Conservation (phyloP, 768 basidiomycete species). For the Trametes coccinea region DNA sequence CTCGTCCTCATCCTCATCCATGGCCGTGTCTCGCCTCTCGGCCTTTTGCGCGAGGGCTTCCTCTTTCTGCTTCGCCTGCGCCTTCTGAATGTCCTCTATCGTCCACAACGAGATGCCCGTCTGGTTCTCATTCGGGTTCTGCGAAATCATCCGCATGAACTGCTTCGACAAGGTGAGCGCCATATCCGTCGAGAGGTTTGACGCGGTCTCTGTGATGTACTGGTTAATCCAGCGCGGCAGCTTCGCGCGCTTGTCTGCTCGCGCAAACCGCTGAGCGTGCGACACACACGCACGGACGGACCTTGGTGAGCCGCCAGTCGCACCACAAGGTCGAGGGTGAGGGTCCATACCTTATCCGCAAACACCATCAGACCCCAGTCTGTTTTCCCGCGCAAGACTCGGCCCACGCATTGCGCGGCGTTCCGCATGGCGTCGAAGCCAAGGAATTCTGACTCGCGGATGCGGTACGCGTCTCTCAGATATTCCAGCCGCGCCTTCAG, state of each 20-base stretch:
- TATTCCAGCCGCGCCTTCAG: constrained; percentile 97
- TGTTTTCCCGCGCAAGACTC: constrained; percentile 96
- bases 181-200: constrained; percentile 98
- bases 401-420: constrained; percentile 98
- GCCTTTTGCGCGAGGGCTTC: constrained; percentile 53
- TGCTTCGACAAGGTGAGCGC: constrained; percentile 90
- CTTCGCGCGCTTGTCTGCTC: constrained; percentile 92
- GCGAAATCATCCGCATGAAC: constrained; percentile 98
- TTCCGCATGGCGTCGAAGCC: constrained; percentile 99
- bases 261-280: constrained; percentile 75
- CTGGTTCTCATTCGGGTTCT: constrained; percentile 94
- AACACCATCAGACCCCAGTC: constrained; percentile 99
- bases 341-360: constrained; percentile 80
- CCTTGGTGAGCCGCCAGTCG: neutral
- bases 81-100: constrained; percentile 84
- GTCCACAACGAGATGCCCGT: constrained; percentile 96
- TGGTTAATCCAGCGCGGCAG: constrained; percentile 99
- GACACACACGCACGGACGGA: neutral
- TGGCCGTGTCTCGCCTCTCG: constrained; percentile 32
- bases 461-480: constrained; percentile 96
- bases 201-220: constrained; percentile 97
- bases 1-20: constrained; percentile 57
- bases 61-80: constrained; percentile 79
- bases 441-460: constrained; percentile 96
- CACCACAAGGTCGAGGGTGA: neutral